phyloP scores from a whole-genome alignment of 202 grass and related monocot genomes.

The Schoenoplectus triqueter region DNA sequence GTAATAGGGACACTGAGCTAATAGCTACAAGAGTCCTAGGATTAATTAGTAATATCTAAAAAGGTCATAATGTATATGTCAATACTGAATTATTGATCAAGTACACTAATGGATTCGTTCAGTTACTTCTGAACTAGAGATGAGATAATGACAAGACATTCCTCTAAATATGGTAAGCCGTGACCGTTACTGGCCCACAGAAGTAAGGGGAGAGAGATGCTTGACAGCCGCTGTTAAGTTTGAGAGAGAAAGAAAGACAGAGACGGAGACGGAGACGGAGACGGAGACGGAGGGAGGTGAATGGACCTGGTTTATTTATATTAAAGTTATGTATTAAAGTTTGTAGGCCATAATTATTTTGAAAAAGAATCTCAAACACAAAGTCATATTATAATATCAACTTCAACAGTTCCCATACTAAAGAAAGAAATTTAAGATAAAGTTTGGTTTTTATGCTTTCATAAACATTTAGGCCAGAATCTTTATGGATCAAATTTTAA shows the following conservation, averaged over 20 bases:
- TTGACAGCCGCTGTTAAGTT: too few relatives aligned
- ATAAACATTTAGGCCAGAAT: too few relatives aligned
- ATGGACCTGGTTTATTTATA: neutral
- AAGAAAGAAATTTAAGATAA: too few relatives aligned
- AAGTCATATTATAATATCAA: too few relatives aligned
- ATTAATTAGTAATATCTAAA: neutral
- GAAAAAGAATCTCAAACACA: too few relatives aligned
- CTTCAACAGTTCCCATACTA: too few relatives aligned
- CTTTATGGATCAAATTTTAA: too few relatives aligned
- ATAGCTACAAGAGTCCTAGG: too few relatives aligned
- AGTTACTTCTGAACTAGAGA: neutral
- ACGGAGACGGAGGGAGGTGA: neutral
- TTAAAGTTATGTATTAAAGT: too few relatives aligned
- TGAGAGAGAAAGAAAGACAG: neutral
- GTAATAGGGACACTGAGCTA: neutral
- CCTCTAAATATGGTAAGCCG: constrained; percentile 4
- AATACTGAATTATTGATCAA: neutral
- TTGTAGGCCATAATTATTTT: too few relatives aligned
- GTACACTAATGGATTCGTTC: neutral
- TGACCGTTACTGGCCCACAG: constrained; percentile 6
- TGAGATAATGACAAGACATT: neutral
- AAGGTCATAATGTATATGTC: neutral
- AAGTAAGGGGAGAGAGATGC: neutral
- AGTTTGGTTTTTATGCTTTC: too few relatives aligned
- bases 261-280: too few relatives aligned